A percentile compares a stretch with the other conserved stretches of the same genome.
Evolutionary conservation across 108 stramenopile genomes (phyloP).

Genomic region (Nitzschia sp.): DNA sequence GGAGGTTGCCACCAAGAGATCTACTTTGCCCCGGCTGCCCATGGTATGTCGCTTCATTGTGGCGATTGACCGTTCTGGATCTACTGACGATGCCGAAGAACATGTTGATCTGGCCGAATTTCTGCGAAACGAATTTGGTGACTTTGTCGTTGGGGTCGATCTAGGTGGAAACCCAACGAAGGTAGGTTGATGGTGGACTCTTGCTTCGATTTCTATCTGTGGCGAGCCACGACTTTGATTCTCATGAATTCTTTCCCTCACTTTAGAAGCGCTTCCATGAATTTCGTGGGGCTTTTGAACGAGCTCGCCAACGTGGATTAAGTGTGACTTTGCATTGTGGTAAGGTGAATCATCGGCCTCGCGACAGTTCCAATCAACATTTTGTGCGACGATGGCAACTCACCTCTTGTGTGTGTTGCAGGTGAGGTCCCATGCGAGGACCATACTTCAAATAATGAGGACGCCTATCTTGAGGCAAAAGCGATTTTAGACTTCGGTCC

Average conservation of each 20-base stretch:
- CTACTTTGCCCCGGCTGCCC: constrained; percentile 30
- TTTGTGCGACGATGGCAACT: no score
- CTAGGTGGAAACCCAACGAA: constrained; percentile 88
- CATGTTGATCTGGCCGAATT: constrained; percentile 61
- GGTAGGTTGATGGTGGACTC: constrained; percentile 34
- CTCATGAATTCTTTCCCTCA: not conserved
- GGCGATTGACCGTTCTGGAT: constrained; percentile 67
- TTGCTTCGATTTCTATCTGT: not conserved
- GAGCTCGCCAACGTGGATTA: constrained; percentile 54
- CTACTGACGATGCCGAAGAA: constrained; percentile 45
- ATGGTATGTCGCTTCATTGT: constrained; percentile 65
- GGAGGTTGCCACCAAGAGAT: not conserved
- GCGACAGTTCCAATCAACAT: no score
- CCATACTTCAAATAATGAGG: constrained; percentile 9
- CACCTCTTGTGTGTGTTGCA: not conserved
- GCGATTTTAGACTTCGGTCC: constrained; percentile 60
- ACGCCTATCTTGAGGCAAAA: constrained; percentile 23
- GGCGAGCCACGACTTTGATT: not conserved
- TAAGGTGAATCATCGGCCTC: no score
- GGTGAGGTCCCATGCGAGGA: constrained; percentile 49
- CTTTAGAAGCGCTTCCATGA: constrained; percentile 13
- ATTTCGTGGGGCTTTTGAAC: constrained; percentile 53
- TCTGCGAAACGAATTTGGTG: constrained; percentile 23
- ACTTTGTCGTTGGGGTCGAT: constrained; percentile 81
- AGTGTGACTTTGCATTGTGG: constrained; percentile 78